phyloP scores from a whole-genome alignment of 163 green algal species.

The Scenedesmus sp. region DNA sequence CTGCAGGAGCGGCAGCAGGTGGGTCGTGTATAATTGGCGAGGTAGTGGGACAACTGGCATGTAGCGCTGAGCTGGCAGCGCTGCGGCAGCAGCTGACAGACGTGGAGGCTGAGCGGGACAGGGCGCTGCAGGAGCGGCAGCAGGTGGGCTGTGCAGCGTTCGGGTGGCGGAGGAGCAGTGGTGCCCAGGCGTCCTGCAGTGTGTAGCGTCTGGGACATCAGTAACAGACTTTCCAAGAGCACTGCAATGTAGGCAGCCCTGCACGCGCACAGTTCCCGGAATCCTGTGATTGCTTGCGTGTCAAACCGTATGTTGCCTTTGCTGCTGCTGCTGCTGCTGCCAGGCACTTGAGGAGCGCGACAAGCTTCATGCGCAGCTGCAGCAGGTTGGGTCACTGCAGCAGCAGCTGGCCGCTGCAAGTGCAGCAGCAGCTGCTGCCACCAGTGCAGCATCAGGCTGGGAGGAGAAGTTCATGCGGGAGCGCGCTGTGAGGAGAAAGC shows the following conservation, averaged over 20 bases:
- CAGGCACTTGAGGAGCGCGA: slow-evolving; percentile 23
- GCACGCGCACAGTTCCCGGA: too few species aligned
- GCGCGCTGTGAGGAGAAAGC: slow-evolving; percentile 32
- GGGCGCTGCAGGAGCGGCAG: slow-evolving; percentile 46
- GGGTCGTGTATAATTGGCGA: not conserved
- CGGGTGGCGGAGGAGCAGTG: too few species aligned
- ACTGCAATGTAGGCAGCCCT: too few species aligned
- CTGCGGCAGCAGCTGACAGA: not conserved
- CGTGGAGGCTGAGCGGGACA: slow-evolving; percentile 41
- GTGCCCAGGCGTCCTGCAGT: too few species aligned
- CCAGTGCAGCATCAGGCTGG: slow-evolving; percentile 28
- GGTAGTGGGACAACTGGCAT: too few species aligned
- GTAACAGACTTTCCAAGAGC: too few species aligned
- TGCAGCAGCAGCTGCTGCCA: slow-evolving; percentile 4
- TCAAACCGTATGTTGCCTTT: not conserved
- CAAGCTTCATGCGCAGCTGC: slow-evolving; percentile 12
- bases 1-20: slow-evolving; percentile 46
- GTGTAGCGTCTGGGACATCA: too few species aligned
- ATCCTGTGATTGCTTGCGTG: not conserved
- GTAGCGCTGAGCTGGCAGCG: not conserved
- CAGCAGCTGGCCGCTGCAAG: slow-evolving; percentile 32
- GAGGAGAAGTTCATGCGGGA: slow-evolving; percentile 55
- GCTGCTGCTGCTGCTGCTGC: not conserved
- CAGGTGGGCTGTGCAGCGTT: not conserved
- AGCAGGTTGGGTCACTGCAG: slow-evolving; percentile 20